Base-by-base conservation (phyloP, 129 eudicot genomes). In the Silybum marianum region DNA sequence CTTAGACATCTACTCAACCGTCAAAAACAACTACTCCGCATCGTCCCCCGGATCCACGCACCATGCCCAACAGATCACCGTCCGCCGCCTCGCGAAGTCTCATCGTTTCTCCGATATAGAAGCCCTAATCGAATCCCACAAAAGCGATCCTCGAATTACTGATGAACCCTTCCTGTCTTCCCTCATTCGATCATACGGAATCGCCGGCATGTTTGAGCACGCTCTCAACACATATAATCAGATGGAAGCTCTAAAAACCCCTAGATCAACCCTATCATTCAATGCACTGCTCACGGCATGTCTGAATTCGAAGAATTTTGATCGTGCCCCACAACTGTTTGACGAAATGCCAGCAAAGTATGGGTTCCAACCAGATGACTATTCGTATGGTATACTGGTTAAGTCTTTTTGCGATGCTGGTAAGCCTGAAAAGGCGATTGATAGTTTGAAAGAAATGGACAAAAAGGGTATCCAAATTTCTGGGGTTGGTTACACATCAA, bases 131-230 rank as follows among this genome's bases (percentile, higher is more conserved):
- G 98, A 92, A 48, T 85, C 99, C 36, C 91, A 87, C 86, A 95
- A 95, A 76, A 86, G 48, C 9, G 86, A 82, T 39, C 91, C 97
- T 68, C 87, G 92, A 48, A 82, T 92, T 51, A 89, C 85, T 7
- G 83, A 89, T 11, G 98, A 95, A 68, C 86, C 83, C n/a, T 95
- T 81, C 42, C 39, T 95, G 3, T 86, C 93, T 0, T 84, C 94
- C 19, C 88, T 95, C 40, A 92, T 95, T 32, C 83, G 90, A 76
- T 95, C 94, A 0, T 95, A 95, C 69, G 97, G 99, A 8, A 44
- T 81, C 32, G 99, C 91, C 0, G 97, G 97, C 14, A 95, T 95
- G 99, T 89, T 88, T 44, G 90, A 88, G 36, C 88, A 91, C 3
- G 97, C 99, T 25, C 84, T 90, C 72, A 81, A 79, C 0, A 92